Base-by-base conservation (phyloP, 176 grass and related monocot genomes). In the Metroxylon sagu region DNA sequence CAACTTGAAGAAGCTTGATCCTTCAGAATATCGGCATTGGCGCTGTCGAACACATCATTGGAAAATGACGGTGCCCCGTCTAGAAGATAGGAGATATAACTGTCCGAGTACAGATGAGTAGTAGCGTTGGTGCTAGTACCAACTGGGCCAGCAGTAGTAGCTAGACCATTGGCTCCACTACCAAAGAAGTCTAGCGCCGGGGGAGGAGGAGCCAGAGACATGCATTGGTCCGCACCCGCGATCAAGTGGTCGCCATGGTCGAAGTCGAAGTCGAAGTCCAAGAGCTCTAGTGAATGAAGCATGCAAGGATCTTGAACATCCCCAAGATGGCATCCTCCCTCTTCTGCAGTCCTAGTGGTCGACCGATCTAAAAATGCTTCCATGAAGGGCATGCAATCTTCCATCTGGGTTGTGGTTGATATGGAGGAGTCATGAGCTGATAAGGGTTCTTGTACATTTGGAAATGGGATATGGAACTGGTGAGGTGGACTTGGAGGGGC, bases 1-100 rank as follows among this genome's bases (percentile, higher is more conserved):
- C 54, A 60, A 48, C 39, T 61, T n/a, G 25, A 51, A 43, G 25
- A 28, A 29, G 17, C 8, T 50, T 19, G 35, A 18, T 19, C 19
- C 17, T 70, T 57, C 6, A n/a, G 18, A 48, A 31, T 28, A 39
- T 54, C 27, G 23, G 48, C 3, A 43, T 14, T 10, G 25, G 35
- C 23, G 26, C 28, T 48, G 26, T n/a, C 18, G 18, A 55, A 21
- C 50, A 5, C 53, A 56, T 51, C 43, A 25, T 27, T 23, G 53
- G 23, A 61, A 29, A 28, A 49, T 25, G 52, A 16, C 2, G 57
- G 21, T 0, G 53, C 18, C 26, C 53, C 56, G 25, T 69, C 48
- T 30, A 56, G 60, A 54, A 74, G 64, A 74, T 53, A 59, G 51
- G 19, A 54, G 18, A 65, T 55, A 1, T 63, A 63, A 55, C 50